Conservation (phyloP, 1,139 yeast genomes). For the Zygoascus sp. region DNA sequence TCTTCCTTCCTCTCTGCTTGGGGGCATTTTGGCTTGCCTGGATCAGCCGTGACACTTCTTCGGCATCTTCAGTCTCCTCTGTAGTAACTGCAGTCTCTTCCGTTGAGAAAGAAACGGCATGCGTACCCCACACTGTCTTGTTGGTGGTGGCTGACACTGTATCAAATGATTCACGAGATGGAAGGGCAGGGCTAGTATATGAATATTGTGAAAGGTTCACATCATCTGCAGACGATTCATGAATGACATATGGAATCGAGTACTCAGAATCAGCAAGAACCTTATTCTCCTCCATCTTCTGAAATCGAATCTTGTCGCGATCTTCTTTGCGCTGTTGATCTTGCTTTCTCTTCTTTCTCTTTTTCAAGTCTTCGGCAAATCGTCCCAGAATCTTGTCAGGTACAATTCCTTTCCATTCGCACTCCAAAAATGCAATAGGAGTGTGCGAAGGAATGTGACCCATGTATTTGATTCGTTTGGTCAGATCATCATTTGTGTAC, state of each 20-base stretch:
- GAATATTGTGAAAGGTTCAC: neutral
- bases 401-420: conserved; percentile 66
- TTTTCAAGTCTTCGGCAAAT: conserved; percentile 57
- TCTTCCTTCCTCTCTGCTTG: conserved; percentile 39
- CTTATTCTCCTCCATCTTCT: conserved; percentile 49
- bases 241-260: conserved; percentile 12
- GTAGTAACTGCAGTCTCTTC: too few species aligned
- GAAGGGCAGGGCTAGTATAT: conserved; percentile 14
- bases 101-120: conserved; percentile 11
- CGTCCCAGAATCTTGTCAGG: conserved; percentile 49
- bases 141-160: neutral
- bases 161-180: conserved; percentile 11
- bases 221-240: conserved; percentile 15
- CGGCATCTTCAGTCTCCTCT: conserved; percentile 29
- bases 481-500: conserved; percentile 48
- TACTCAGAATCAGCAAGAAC: conserved; percentile 25
- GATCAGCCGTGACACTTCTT: conserved; percentile 34
- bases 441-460: conserved; percentile 83
- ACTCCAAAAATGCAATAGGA: conserved; percentile 75
- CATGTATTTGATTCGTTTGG: conserved; percentile 66
- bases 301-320: conserved; percentile 54
- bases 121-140: conserved; percentile 61
- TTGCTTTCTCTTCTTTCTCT: conserved; percentile 51
- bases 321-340: conserved; percentile 64
- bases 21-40: conserved; percentile 25